Evolutionary conservation across 768 basidiomycete species (phyloP).

Genomic region (Auricularia cornea): DNA sequence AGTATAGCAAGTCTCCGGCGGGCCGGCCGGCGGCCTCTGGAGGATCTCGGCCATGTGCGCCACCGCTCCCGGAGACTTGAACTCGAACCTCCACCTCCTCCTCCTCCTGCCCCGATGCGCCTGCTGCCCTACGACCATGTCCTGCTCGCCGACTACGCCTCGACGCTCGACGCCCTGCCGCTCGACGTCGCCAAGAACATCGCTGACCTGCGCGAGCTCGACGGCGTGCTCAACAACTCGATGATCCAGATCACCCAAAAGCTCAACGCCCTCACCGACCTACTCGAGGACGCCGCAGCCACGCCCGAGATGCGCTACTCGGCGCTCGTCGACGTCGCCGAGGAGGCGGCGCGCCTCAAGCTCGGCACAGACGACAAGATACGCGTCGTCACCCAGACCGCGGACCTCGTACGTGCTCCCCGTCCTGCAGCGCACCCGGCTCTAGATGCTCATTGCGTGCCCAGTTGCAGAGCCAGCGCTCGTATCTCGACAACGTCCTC

Average conservation of each 20-base stretch:
- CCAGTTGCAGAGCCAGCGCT: not conserved
- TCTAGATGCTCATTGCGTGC: not conserved
- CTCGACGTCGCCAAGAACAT: conserved; percentile 90
- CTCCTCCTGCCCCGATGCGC: not conserved
- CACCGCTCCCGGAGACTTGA: not conserved
- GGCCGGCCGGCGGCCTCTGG: too few species aligned
- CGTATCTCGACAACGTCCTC: not conserved
- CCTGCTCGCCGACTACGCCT: conserved; percentile 75
- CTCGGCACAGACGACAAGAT: conserved; percentile 98
- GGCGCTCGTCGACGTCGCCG: conserved; percentile 87
- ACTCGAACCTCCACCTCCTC: not conserved
- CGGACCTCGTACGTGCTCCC: conserved; percentile 65
- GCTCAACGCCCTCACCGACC: conserved; percentile 61
- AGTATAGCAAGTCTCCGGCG: too few species aligned
- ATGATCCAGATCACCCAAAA: conserved; percentile 74
- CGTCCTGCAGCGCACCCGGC: conserved; percentile 11
- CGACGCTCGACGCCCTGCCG: conserved; percentile 89
- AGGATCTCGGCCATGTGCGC: conserved; percentile 6
- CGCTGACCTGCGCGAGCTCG: conserved; percentile 95
- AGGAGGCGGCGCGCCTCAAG: conserved; percentile 85
- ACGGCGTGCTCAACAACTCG: conserved; percentile 90
- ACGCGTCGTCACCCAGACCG: conserved; percentile 83
- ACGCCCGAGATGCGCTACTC: conserved; percentile 69
- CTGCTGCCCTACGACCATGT: conserved; percentile 47
- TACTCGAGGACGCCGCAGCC: conserved; percentile 59